Base-by-base conservation (phyloP, 75 land plant species). In the Picea sitchensis region DNA sequence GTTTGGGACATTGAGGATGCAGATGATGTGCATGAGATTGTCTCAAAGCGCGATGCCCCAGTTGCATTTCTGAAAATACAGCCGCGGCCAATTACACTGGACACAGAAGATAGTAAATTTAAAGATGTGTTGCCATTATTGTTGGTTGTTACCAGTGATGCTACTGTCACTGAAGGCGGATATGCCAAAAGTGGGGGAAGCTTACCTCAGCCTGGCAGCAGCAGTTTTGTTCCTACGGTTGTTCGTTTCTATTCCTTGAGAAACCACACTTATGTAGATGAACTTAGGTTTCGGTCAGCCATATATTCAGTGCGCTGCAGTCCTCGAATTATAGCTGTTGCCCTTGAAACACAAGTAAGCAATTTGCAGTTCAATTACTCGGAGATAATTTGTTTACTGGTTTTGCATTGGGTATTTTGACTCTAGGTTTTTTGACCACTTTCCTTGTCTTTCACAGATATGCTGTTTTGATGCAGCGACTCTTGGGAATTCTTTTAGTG, bases 231-330 rank as follows among this genome's bases (percentile, higher is more conserved):
- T 51, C 96, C 96, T 61, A 95, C 96, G 12, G 83, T 85, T 78
- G 91, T 89, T 80, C 86, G 89, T 41, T 95, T 97, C 78, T 97
- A 92, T 75, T 97, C 99, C 14, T 71, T 97, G 18, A 84, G 59
- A 54, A 90, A 78, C 74, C 88, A 97, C 77, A 76, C 78, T 36
- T 95, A 95, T 84, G 95, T 91, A 64, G 92, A 95, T 86, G 87
- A 87, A 51, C 79, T 95, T 41, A 81, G 95, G 65, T 95, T 97
- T 76, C 89, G 98, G 5, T 90, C 95, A 57, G 89, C 92, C 57
- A 94, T 97, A 30, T 90, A 86, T 83, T 80, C 90, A 73, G 88
- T 97, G 72, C 93, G 99, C 47, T 95, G 99, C 90, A 97, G 99
- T 81, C 83, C 89, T 30, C 89, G 89, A 14, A 80, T 97, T 56